Percentiles rank a stretch among this genome's conserved stretches.
These are phyloP conservation scores for Mycena pura DNA, from an alignment of 768 basidiomycete genomes.

Conservation along the genomic window DNA sequence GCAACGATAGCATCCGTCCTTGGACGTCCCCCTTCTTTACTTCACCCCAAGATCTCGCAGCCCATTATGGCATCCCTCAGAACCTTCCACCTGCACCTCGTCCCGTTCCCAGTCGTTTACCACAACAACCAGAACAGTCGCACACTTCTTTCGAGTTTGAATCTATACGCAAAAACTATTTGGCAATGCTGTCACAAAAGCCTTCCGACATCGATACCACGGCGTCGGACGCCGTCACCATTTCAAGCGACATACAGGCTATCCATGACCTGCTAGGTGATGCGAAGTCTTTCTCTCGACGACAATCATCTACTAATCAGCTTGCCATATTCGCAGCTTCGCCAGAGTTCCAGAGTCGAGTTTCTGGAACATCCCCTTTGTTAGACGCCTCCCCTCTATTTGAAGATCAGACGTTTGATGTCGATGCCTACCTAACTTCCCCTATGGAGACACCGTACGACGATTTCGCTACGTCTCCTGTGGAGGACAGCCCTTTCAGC, in stretches of 20 bases:
- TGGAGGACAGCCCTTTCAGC: constrained; percentile 15
- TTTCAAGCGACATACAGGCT: constrained; percentile 18
- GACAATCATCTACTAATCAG: background rate
- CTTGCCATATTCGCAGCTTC: constrained; percentile 13
- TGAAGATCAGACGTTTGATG: background rate
- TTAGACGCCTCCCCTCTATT: constrained; percentile 4
- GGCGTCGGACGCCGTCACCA: constrained; percentile 31
- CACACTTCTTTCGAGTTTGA: constrained; percentile 50
- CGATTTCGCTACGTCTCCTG: constrained; percentile 7
- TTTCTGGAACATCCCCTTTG: no score
- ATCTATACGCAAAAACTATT: constrained; percentile 64
- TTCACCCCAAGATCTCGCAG: constrained; percentile 70
- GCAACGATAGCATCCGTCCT: constrained; percentile 59
- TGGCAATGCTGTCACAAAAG: constrained; percentile 69
- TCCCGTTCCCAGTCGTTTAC: constrained; percentile 57
- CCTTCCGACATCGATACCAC: constrained; percentile 47
- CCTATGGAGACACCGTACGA: constrained; percentile 22
- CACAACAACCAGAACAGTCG: constrained; percentile 43
- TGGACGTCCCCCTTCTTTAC: constrained; percentile 72
- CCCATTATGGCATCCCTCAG: constrained; percentile 82
- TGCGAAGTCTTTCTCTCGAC: background rate
- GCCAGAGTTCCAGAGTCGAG: constrained; percentile 25
- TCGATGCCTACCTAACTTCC: constrained; percentile 24
- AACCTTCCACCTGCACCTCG: constrained; percentile 72
- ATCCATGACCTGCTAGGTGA: constrained; percentile 26